phyloP scores from a whole-genome alignment of 768 basidiomycete species.

The Leccinum subtestaceum region DNA sequence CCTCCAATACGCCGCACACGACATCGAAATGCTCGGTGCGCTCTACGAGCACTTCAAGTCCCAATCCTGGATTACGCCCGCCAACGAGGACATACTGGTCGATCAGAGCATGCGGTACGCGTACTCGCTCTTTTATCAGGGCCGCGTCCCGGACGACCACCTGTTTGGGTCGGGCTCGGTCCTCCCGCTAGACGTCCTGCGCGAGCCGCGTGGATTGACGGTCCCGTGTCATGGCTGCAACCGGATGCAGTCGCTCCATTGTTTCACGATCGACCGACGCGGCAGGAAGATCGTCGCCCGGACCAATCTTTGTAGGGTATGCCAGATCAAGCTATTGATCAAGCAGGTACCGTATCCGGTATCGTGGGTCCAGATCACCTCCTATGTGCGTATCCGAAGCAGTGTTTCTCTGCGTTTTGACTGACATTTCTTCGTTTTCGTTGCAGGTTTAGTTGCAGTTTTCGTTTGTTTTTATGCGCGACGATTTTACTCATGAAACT shows the following conservation, averaged over 20 bases:
- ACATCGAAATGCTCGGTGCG: constrained; percentile 37
- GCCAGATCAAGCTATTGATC: constrained; percentile 32
- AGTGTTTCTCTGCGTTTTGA: neutral
- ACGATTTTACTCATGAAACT: constrained; percentile 2
- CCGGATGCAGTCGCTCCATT: constrained; percentile 28
- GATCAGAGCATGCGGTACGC: constrained; percentile 32
- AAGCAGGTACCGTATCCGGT: constrained; percentile 21
- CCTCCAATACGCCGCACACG: constrained; percentile 42
- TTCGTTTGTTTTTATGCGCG: neutral
- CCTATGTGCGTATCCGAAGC: constrained; percentile 13
- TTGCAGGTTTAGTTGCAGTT: constrained; percentile 6
- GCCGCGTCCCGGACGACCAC: constrained; percentile 25
- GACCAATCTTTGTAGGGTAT: constrained; percentile 27
- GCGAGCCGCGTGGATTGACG: constrained; percentile 24
- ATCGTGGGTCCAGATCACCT: constrained; percentile 20
- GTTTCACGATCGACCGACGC: constrained; percentile 20
- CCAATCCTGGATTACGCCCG: constrained; percentile 21
- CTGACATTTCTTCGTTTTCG: constrained; percentile 5
- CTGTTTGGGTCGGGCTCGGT: constrained; percentile 24
- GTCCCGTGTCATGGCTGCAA: constrained; percentile 27
- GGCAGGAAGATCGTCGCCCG: constrained; percentile 21
- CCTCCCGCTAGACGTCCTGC: constrained; percentile 28
- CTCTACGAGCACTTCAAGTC: constrained; percentile 36
- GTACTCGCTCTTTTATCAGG: constrained; percentile 27
- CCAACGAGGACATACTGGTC: constrained; percentile 13